Percentiles rank a stretch among this genome's conserved stretches.
phyloP scores from a whole-genome alignment of 2,329 filamentous ascomycete genomes.

The Colletotrichum euphorbiae region DNA sequence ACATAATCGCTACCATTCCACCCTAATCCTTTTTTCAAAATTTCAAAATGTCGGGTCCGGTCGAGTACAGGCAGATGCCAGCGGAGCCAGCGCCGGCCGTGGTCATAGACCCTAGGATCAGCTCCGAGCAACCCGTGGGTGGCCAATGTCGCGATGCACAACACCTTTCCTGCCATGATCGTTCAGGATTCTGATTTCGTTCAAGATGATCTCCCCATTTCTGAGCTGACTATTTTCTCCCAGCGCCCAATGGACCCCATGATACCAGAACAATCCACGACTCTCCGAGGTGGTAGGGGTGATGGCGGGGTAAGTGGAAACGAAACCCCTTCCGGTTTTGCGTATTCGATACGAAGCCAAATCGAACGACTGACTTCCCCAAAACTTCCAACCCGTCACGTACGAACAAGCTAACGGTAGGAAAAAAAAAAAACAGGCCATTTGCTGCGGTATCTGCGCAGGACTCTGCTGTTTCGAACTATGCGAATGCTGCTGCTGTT shows the following conservation, averaged over 20 bases:
- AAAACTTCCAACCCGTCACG: not conserved
- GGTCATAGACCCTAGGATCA: conserved; percentile 44
- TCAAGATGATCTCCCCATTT: no score
- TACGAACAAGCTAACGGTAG: conserved; percentile 21
- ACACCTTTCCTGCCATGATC: not conserved
- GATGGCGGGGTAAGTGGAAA: conserved; percentile 50
- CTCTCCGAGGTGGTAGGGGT: conserved; percentile 49
- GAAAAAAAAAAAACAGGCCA: conserved; percentile 46
- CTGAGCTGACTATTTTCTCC: not conserved
- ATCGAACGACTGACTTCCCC: not conserved
- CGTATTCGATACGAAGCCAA: conserved; percentile 9
- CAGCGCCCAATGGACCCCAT: conserved; percentile 52
- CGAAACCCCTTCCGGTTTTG: not conserved
- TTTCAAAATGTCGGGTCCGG: conserved; percentile 21
- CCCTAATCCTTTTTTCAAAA: not conserved
- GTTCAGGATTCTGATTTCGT: not conserved
- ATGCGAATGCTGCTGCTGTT: conserved; percentile 47
- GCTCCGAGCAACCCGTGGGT: conserved; percentile 52
- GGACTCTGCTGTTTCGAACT: conserved; percentile 55
- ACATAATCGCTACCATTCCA: conserved; percentile 11
- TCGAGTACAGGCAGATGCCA: conserved; percentile 46
- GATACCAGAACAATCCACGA: conserved; percentile 45
- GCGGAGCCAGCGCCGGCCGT: conserved; percentile 49
- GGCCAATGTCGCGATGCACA: not conserved
- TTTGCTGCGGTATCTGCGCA: conserved; percentile 55